Conservation (phyloP, 495 filamentous ascomycete species). For the Jackrogersella multiformis region DNA sequence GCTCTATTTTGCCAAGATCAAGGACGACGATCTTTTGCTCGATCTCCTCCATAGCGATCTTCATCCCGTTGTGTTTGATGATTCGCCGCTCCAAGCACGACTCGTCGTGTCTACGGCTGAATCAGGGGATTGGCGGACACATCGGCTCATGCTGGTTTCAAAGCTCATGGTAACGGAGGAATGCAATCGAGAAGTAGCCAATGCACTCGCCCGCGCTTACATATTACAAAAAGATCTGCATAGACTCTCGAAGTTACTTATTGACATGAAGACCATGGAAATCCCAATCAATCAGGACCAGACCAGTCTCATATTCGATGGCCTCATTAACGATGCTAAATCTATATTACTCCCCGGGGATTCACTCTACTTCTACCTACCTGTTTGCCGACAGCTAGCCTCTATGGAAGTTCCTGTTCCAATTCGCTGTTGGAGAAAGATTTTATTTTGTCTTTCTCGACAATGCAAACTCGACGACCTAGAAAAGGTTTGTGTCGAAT, state of each 20-base stretch:
- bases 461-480: constrained; percentile 44
- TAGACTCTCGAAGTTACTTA: constrained; percentile 41
- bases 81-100: constrained; percentile 64
- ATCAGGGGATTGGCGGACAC: constrained; percentile 44
- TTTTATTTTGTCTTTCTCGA: constrained; percentile 47
- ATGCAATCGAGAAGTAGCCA: constrained; percentile 32
- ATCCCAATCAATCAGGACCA: constrained; percentile 32
- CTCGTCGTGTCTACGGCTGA: constrained; percentile 38
- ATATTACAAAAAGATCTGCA: constrained; percentile 33
- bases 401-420: constrained; percentile 45
- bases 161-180: constrained; percentile 35
- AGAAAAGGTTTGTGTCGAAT: constrained; percentile 39
- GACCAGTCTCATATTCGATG: constrained; percentile 35
- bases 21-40: constrained; percentile 64
- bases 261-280: constrained; percentile 45
- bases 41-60: constrained; percentile 73
- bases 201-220: constrained; percentile 34
- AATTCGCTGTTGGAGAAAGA: constrained; percentile 35
- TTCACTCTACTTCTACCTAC: constrained; percentile 39
- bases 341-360: constrained; percentile 18
- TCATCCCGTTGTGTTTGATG: constrained; percentile 78
- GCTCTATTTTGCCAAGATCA: constrained; percentile 63
- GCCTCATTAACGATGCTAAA: constrained; percentile 35
- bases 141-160: constrained; percentile 44
- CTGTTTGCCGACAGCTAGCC: constrained; percentile 40